Percentiles rank a stretch among this genome's conserved stretches.
Evolutionary conservation across 2,329 filamentous ascomycete genomes (phyloP).

Genomic region (Plenodomus biglobosus): DNA sequence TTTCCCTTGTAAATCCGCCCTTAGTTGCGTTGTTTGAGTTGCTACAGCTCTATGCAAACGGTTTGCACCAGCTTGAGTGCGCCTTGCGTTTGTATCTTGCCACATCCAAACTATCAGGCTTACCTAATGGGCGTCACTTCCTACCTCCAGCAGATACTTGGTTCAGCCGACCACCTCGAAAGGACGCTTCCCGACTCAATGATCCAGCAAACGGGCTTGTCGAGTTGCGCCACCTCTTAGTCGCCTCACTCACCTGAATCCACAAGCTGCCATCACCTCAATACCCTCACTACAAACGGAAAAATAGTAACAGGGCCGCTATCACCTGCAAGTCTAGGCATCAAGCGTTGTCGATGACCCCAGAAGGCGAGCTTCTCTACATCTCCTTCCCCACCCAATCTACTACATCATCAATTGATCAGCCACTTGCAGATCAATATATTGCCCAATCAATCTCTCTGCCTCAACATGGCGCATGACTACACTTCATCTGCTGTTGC

Average conservation of each 20-base stretch:
- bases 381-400: neutral
- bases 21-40: neutral
- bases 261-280: neutral
- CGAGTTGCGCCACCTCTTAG: too few species aligned
- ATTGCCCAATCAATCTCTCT: neutral
- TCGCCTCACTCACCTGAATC: neutral
- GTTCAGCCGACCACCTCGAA: neutral
- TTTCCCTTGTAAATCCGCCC: neutral
- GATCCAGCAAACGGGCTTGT: neutral
- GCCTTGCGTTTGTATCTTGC: neutral
- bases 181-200: neutral
- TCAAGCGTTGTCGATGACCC: neutral
- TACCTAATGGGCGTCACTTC: neutral
- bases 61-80: neutral
- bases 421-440: neutral
- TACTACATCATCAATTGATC: neutral
- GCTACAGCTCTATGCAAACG: neutral
- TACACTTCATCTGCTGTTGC: conserved; percentile 16
- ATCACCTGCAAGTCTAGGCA: neutral
- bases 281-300: neutral
- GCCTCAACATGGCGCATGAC: conserved; percentile 12
- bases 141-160: neutral
- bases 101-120: neutral
- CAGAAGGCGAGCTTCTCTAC: neutral
- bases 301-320: neutral